Conservation (phyloP, 805 yeast species). For the Wickerhamomyces xylosicus region DNA sequence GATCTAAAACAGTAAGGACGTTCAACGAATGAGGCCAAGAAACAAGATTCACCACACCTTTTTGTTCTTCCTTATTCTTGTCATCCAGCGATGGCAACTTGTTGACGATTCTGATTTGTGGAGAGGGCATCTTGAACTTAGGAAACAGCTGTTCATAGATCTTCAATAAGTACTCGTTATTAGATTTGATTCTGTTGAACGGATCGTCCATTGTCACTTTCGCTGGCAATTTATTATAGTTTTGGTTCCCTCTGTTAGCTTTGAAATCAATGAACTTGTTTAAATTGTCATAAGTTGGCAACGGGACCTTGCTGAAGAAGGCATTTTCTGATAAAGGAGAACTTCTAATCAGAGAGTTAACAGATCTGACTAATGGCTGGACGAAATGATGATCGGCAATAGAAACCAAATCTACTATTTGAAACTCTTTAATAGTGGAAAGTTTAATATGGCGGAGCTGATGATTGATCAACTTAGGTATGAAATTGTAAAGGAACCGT, state of each 20-base stretch:
- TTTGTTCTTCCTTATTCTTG: neutral
- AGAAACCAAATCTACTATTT: slow-evolving; percentile 11
- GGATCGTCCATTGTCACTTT: neutral
- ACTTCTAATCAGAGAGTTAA: neutral
- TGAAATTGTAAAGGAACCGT: slow-evolving; percentile 4
- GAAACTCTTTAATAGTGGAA: slow-evolving; percentile 4
- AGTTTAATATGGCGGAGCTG: slow-evolving; percentile 7
- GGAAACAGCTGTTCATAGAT: neutral
- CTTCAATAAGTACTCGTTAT: neutral
- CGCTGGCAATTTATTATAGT: neutral
- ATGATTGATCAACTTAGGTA: slow-evolving; percentile 8
- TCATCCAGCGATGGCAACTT: no score
- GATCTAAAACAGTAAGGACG: slow-evolving; percentile 5
- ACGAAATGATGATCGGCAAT: slow-evolving; percentile 12
- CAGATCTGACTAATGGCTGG: neutral
- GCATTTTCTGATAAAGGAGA: neutral
- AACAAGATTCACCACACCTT: slow-evolving; percentile 6
- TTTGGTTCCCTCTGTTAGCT: neutral
- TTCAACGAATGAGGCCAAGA: slow-evolving; percentile 14
- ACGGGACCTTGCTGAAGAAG: neutral
- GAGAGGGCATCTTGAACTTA: no score
- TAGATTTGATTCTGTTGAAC: neutral
- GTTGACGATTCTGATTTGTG: no score
- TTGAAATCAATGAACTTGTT: neutral
- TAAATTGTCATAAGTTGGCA: neutral